Evolutionary conservation across 352 stramenopile species (phyloP), one percentile per base, ranked within the genome.

Genomic region (Globisporangium echinulatum): DNA sequence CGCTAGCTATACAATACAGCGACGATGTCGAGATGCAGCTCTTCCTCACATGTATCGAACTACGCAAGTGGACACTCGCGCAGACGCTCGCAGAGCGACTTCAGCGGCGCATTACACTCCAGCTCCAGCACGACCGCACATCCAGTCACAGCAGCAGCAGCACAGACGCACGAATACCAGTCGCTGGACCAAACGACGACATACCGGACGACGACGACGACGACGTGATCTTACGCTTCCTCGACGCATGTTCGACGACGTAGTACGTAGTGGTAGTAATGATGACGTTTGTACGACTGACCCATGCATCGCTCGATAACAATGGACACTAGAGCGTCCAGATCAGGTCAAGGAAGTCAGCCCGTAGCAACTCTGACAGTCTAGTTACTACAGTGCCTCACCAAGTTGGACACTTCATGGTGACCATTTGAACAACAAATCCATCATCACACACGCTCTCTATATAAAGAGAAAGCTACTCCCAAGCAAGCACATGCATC

Each of bases 81-180:
- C 60, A 72, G 36, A 56, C 59, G 0, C 49, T 76, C 37, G 68
- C 68, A 8, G 59, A 67, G 49, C 63, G 65, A 55, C 67, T 79
- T 5, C n/a, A 68, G 13, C 61, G 56, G 10, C 57, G 67, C 52
- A 17, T 62, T 10, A 33, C 52, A 11, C 42, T n/a, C 17, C 19
- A 40, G 11, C 9, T 44, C 15, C 40, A 52, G 14, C 11, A 46
- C 0, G 42, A 53, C 9, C 1, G 42, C 42, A 14, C 42, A 5
- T 7, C 43, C 13, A 43, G 5, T 9, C 19, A 33, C 42, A 25
- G 38, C 37, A 46, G 54, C 9, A 4, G 43, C 55, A 46, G n/a
- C 43, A 9, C 3, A 14, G 53, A 52, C 14, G 44, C 25, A 15
- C 43, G 39, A 44, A 53, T 46, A 48, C 51, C 1, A 9, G 25